These are phyloP conservation scores for Aspergillus brunneoviolaceus DNA, from an alignment of 2,329 filamentous ascomycete genomes.

Conservation along the genomic window DNA sequence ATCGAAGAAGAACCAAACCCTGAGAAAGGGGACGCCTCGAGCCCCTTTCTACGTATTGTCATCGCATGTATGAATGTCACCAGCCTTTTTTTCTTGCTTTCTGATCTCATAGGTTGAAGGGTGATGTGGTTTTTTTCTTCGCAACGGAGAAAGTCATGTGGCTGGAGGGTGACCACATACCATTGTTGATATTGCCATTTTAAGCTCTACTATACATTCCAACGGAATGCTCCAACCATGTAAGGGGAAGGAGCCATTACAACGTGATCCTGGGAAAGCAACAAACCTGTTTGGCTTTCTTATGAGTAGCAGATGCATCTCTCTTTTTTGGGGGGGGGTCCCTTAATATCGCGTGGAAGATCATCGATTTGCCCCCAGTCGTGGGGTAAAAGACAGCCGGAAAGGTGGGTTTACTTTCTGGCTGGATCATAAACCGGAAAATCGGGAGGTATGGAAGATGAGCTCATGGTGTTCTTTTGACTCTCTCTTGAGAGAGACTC, in stretches of 20 bases:
- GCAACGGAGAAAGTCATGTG: constrained; percentile 1
- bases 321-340: not conserved
- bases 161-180: constrained; percentile 13
- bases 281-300: not conserved
- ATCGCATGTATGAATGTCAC: not conserved
- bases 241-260: constrained; percentile 11
- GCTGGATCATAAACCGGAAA: not conserved
- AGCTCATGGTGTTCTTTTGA: not conserved
- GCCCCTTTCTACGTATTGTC: not conserved
- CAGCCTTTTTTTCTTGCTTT: not conserved
- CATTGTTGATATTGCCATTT: constrained; percentile 15
- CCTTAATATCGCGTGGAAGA: not conserved
- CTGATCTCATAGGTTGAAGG: not conserved
- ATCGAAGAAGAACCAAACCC: not conserved
- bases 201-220: constrained; percentile 14
- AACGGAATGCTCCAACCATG: constrained; percentile 19
- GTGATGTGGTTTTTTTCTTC: not conserved
- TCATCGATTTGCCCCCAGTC: not conserved
- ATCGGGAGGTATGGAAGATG: not conserved
- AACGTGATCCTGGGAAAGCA: not conserved
- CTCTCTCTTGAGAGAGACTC: not conserved
- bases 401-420: not conserved
- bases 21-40: not conserved
- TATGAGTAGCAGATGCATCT: too few relatives aligned
- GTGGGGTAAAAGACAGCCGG: not conserved